Evolutionary conservation across 108 stramenopile species (phyloP).

Genomic region (Nitzschia inconspicua): DNA sequence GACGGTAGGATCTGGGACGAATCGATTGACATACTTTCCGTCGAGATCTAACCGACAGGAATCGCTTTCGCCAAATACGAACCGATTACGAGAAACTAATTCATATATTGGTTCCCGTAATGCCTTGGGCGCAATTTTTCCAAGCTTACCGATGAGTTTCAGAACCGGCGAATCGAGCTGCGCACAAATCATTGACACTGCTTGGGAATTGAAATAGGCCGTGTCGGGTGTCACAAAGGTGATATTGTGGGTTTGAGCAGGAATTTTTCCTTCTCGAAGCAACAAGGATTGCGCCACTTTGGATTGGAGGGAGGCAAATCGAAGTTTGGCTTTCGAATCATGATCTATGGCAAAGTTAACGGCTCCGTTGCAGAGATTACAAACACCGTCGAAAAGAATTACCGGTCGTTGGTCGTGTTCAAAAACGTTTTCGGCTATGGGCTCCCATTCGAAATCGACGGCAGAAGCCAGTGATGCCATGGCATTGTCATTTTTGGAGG

Average conservation of each 20-base stretch:
- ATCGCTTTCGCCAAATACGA: constrained; percentile 44
- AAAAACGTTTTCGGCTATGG: no score
- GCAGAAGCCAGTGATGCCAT: no score
- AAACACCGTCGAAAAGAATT: constrained; percentile 69
- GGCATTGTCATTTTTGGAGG: no score
- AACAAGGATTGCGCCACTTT: constrained; percentile 34
- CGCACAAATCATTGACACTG: constrained; percentile 19
- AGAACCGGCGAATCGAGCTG: constrained; percentile 8
- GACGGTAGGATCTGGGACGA: constrained; percentile 44
- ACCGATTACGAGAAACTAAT: constrained; percentile 50
- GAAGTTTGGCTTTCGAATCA: constrained; percentile 38
- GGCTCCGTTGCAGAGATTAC: constrained; percentile 66
- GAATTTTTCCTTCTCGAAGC: constrained; percentile 19
- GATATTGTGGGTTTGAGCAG: constrained; percentile 3
- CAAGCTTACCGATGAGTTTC: constrained; percentile 13
- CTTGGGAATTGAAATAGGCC: constrained; percentile 24
- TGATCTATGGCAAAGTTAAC: constrained; percentile 62
- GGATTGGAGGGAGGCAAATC: constrained; percentile 31
- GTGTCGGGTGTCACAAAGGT: constrained; percentile 8
- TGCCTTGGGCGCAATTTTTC: constrained; percentile 35
- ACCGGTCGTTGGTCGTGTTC: no score
- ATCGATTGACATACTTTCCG: constrained; percentile 26
- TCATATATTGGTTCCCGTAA: constrained; percentile 52
- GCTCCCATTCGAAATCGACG: no score
- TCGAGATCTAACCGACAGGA: constrained; percentile 61